Percentiles rank a stretch among this genome's conserved stretches.
These are phyloP conservation scores for Arthrocladium fulminans DNA, from an alignment of 2,329 filamentous ascomycete genomes.

Conservation along the genomic window DNA sequence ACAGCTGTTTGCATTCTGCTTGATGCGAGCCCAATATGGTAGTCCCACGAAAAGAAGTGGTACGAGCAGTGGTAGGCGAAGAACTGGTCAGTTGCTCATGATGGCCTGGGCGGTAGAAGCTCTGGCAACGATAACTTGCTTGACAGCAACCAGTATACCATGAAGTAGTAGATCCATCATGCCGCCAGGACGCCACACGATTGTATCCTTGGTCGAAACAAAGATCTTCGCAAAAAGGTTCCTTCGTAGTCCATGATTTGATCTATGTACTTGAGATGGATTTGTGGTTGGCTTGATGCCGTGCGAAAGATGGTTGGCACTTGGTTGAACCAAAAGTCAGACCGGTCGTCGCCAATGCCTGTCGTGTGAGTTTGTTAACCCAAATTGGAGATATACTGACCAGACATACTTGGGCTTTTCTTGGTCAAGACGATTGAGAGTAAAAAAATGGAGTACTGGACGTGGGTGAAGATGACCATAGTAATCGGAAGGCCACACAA, in stretches of 20 bases:
- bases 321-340: too few species aligned
- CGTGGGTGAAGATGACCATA: too few species aligned
- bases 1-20: neutral
- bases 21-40: neutral
- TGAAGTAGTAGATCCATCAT: neutral
- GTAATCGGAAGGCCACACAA: too few species aligned
- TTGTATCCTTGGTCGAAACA: neutral
- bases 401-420: too few species aligned
- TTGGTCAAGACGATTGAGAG: too few species aligned
- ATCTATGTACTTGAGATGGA: too few species aligned
- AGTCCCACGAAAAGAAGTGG: neutral
- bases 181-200: neutral
- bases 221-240: neutral
- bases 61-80: neutral
- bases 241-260: neutral
- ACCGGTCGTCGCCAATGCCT: too few species aligned
- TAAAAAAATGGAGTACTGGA: too few species aligned
- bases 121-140: neutral
- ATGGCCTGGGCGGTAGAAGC: neutral
- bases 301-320: too few species aligned
- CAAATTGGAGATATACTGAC: too few species aligned
- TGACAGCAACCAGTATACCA: neutral
- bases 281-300: too few species aligned
- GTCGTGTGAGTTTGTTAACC: too few species aligned
- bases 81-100: neutral